A percentile compares a stretch with the other conserved stretches of the same genome.
phyloP scores from a whole-genome alignment of 2,329 filamentous ascomycete species.

The Lecanosticta acicola region DNA sequence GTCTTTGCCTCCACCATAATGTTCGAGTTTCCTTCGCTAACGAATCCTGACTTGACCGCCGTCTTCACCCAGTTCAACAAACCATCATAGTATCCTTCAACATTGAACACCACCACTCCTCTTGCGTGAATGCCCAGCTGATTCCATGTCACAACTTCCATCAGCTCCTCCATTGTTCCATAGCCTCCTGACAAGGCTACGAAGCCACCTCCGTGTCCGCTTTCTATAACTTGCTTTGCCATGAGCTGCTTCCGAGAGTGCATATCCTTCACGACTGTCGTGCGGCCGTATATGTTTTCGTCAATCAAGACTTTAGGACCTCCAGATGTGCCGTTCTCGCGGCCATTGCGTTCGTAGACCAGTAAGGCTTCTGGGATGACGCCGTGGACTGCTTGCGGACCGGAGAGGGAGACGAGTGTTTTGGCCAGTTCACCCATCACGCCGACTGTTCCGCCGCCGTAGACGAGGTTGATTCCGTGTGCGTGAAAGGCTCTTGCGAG shows the following conservation, averaged over 20 bases:
- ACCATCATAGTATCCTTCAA: conserved; percentile 89
- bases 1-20: conserved; percentile 74
- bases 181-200: conserved; percentile 84
- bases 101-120: conserved; percentile 76
- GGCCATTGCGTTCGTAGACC: conserved; percentile 17
- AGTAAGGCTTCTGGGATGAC: conserved; percentile 87
- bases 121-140: conserved; percentile 85
- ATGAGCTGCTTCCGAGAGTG: conserved; percentile 92
- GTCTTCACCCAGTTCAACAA: conserved; percentile 74
- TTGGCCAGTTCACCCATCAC: conserved; percentile 93
- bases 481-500: conserved; percentile 70
- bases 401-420: conserved; percentile 75
- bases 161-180: conserved; percentile 92
- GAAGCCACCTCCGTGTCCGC: conserved; percentile 80
- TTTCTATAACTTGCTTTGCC: conserved; percentile 78
- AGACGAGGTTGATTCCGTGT: conserved; percentile 77
- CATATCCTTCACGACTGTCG: conserved; percentile 91
- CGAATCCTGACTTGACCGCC: conserved; percentile 70
- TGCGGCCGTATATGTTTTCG: conserved; percentile 66
- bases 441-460: conserved; percentile 89
- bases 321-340: conserved; percentile 7
- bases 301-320: conserved; percentile 51
- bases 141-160: conserved; percentile 86
- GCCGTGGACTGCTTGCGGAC: conserved; percentile 78
- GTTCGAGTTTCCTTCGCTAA: conserved; percentile 61